Conservation (phyloP, 2,329 filamentous ascomycete species). For the Ceratocystis lukuohia region DNA sequence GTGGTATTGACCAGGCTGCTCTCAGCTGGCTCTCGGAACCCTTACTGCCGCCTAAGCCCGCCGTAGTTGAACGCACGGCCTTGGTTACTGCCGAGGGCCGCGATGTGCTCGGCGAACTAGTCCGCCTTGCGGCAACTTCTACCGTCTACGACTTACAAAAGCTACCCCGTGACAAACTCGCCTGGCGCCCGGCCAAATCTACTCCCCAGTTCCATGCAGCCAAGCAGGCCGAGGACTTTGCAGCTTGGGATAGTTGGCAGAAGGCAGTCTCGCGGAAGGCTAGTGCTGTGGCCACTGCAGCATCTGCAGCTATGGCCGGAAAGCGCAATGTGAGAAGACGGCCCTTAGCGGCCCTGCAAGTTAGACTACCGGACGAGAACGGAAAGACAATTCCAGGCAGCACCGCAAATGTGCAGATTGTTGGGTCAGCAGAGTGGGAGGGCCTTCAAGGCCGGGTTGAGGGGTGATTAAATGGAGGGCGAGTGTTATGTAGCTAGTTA, state of each 20-base stretch:
- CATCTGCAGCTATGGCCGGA: constrained; percentile 12
- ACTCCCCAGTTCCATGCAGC: constrained; percentile 56
- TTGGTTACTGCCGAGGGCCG: constrained; percentile 47
- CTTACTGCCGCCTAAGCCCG: constrained; percentile 35
- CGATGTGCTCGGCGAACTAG: constrained; percentile 50
- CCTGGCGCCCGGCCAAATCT: constrained; percentile 51
- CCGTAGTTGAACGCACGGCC: constrained; percentile 41
- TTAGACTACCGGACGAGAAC: constrained; percentile 35
- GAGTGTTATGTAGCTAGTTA: constrained; percentile 16
- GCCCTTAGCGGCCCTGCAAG: constrained; percentile 37
- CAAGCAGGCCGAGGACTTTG: constrained; percentile 51
- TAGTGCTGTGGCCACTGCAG: constrained; percentile 26
- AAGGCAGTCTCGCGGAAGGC: constrained; percentile 42
- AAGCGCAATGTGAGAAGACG: constrained; percentile 22
- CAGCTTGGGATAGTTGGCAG: constrained; percentile 46
- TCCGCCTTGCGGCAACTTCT: constrained; percentile 45
- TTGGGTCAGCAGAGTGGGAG: constrained; percentile 43
- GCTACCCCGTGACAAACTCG: constrained; percentile 45
- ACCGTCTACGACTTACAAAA: constrained; percentile 45
- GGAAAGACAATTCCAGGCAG: constrained; percentile 32
- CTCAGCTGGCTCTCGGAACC: constrained; percentile 53
- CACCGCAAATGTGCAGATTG: constrained; percentile 36
- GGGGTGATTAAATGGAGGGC: constrained; percentile 7
- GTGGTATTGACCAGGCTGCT: constrained; percentile 41
- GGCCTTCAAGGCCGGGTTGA: constrained; percentile 35